Evolutionary conservation across 441 rosid species (phyloP).

Genomic region (Adansonia gregorii): DNA sequence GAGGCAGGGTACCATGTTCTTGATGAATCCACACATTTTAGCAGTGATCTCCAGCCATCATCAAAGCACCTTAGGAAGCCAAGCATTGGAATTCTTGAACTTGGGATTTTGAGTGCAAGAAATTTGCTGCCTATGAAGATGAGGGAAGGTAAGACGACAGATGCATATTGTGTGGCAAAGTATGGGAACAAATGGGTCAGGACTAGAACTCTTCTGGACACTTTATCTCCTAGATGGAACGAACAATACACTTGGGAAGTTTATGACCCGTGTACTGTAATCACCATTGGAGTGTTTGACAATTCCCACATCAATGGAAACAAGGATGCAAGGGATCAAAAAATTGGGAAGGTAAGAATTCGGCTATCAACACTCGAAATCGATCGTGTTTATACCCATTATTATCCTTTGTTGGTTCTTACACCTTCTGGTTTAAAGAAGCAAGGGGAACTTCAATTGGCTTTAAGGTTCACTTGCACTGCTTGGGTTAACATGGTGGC

Average conservation of each 20-base stretch:
- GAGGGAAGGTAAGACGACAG: conserved; percentile 56
- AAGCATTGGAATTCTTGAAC: conserved; percentile 61
- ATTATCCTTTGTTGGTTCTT: conserved; percentile 62
- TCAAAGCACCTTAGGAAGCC: conserved; percentile 57
- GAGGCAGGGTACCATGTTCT: conserved; percentile 74
- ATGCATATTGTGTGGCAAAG: conserved; percentile 71
- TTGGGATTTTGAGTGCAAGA: conserved; percentile 64
- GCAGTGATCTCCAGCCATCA: conserved; percentile 74
- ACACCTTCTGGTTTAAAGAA: conserved; percentile 56
- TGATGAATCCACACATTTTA: conserved; percentile 68
- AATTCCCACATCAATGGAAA: conserved; percentile 59
- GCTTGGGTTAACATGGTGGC: conserved; percentile 67
- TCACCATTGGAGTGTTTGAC: conserved; percentile 65
- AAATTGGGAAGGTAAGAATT: conserved; percentile 70
- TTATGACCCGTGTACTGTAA: conserved; percentile 64
- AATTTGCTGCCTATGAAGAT: conserved; percentile 66
- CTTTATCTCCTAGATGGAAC: conserved; percentile 61
- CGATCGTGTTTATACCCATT: conserved; percentile 64
- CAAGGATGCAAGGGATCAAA: conserved; percentile 59
- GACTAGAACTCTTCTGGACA: conserved; percentile 64
- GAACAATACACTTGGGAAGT: conserved; percentile 82
- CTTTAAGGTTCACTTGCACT: conserved; percentile 66
- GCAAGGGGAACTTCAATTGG: conserved; percentile 67
- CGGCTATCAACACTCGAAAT: conserved; percentile 66
- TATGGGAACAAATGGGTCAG: conserved; percentile 78